These are phyloP conservation scores for Hippophae tibetana DNA, from an alignment of 306 rosid species.

Conservation along the genomic window DNA sequence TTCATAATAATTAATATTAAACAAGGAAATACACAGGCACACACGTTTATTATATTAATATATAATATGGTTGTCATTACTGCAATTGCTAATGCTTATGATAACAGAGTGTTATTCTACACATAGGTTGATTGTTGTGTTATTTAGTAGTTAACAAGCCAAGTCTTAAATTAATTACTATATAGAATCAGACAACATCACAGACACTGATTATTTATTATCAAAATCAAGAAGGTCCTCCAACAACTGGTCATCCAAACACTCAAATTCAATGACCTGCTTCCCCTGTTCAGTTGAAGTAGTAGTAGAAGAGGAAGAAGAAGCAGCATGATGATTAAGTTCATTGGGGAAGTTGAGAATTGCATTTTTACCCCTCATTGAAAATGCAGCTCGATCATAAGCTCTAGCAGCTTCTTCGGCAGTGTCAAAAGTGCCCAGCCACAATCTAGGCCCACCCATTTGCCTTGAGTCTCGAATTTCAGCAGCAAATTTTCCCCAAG, in stretches of 20 bases:
- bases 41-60: too few relatives aligned
- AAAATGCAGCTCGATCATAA: conserved; percentile 55
- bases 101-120: too few relatives aligned
- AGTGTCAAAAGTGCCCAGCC: conserved; percentile 65
- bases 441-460: conserved; percentile 37
- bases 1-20: too few relatives aligned
- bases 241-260: conserved; percentile 47
- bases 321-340: conserved; percentile 14
- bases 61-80: too few relatives aligned
- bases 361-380: conserved; percentile 56
- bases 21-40: too few relatives aligned
- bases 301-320: conserved; percentile 15
- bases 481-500: conserved; percentile 39
- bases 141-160: too few relatives aligned
- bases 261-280: conserved; percentile 51
- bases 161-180: too few relatives aligned
- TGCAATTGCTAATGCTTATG: too few relatives aligned
- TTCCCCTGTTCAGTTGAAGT: conserved; percentile 6
- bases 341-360: conserved; percentile 65
- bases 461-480: conserved; percentile 31
- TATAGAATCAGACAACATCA: too few relatives aligned
- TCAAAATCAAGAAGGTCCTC: conserved; percentile 60
- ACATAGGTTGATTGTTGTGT: too few relatives aligned
- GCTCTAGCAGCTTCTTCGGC: conserved; percentile 67
- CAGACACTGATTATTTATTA: neutral